Base-by-base conservation (phyloP, 1,284 basidiomycete species). In the Sporisorium sorghi region DNA sequence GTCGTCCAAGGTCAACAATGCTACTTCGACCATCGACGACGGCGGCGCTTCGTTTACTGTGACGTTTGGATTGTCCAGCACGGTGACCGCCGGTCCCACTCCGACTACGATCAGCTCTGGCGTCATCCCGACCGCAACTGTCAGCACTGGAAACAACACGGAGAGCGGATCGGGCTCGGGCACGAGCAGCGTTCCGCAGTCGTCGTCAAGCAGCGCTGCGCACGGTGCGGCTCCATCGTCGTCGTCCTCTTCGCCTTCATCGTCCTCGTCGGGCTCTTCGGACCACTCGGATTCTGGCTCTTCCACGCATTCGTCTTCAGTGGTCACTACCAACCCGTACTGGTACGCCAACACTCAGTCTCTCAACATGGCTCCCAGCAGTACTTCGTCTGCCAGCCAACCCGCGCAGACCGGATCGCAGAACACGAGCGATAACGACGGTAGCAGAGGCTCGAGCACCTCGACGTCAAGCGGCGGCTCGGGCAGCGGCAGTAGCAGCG, bases 321-420 rank as follows among this genome's bases (percentile, higher is more conserved):
- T 32, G 5, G 37, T 40, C n/a, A 64, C 67, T 33, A 60, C 67
- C 49, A 65, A 75, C 49, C 73, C 64, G 1, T 78, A 76, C 71
- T 73, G 74, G 66, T 78, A 78, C 46, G 77, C 77, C 46, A 68
- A 78, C 75, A 62, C 62, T 5, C 47, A 58, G 42, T 70, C 72
- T 8, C 46, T 78, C 24, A 74, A 66, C 28, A 44, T 78, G 26
- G 58, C 67, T 0, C 61, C 67, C 9, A 59, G 58, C 39, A 72
- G 48, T 42, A 67, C 68, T 28, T 49, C 40, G 5, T 58, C 52
- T 33, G 58, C 58, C 14, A 35, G 33, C 5, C 23, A 26, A 3
- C 3, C 54, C 0, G 32, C 59, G 12, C 17, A 58, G 59, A 69
- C 58, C 10, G 47, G 28, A 17, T 57, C 60, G n/a, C 37, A 56